Percentiles rank a stretch among this genome's conserved stretches.
phyloP scores from a whole-genome alignment of 805 yeast genomes.

The Wickerhamiella azymoides region DNA sequence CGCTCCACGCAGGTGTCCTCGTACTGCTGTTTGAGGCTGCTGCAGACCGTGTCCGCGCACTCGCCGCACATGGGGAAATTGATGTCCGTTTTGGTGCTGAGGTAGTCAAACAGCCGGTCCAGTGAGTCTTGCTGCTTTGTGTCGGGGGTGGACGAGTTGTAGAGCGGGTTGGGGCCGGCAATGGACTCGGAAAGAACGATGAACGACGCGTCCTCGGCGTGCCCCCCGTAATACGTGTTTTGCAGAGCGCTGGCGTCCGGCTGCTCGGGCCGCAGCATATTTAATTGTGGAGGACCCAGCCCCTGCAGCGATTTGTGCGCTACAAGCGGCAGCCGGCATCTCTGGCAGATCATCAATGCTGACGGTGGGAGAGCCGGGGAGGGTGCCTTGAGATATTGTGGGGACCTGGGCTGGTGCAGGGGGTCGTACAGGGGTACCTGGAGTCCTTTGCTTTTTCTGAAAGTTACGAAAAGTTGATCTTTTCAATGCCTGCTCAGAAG shows the following conservation, averaged over 20 bases:
- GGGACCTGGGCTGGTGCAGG: too few species aligned
- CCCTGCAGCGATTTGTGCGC: slow-evolving; percentile 43
- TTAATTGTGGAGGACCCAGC: slow-evolving; percentile 41
- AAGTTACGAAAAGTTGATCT: too few species aligned
- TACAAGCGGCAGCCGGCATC: slow-evolving; percentile 44
- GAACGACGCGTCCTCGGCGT: slow-evolving; percentile 18
- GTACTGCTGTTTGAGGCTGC: slow-evolving; percentile 51
- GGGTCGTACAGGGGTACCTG: too few species aligned
- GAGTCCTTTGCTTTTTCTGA: too few species aligned
- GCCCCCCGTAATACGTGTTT: slow-evolving; percentile 3
- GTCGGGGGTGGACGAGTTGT: background rate
- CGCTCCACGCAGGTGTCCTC: slow-evolving; percentile 65
- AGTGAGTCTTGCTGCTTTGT: slow-evolving; percentile 23
- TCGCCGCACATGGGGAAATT: slow-evolving; percentile 83
- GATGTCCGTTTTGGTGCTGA: slow-evolving; percentile 59
- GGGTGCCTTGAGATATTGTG: too few species aligned
- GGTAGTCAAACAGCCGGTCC: slow-evolving; percentile 52
- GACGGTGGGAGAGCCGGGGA: background rate
- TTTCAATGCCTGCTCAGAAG: too few species aligned
- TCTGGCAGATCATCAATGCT: slow-evolving; percentile 38
- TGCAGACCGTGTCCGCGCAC: slow-evolving; percentile 56
- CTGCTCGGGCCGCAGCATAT: slow-evolving; percentile 34
- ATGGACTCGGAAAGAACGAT: slow-evolving; percentile 18
- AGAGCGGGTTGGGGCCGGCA: slow-evolving; percentile 17
- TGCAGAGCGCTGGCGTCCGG: background rate